Conservation (phyloP, 768 basidiomycete species). For the Strobilomyces echinocephalus region DNA sequence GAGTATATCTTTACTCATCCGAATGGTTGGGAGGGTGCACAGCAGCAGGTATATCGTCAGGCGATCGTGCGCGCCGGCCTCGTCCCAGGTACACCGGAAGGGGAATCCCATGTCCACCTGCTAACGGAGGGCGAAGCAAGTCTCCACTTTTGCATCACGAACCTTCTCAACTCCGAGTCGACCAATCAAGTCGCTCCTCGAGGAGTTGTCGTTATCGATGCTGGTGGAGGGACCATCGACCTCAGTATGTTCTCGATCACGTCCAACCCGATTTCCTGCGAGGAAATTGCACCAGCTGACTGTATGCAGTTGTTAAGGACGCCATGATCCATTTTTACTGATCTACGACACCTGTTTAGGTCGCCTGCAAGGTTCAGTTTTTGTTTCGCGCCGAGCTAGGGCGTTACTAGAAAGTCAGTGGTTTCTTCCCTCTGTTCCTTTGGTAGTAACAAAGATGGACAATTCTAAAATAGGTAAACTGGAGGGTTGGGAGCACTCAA, state of each 20-base stretch:
- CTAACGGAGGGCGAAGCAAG: background rate
- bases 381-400: background rate
- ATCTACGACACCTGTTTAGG: background rate
- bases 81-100: slow-evolving; percentile 9
- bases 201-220: background rate
- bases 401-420: background rate
- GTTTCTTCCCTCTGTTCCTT: background rate
- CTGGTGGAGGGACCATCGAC: background rate
- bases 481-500: background rate
- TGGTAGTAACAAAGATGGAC: background rate
- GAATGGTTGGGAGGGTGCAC: slow-evolving; percentile 7
- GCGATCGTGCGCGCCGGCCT: slow-evolving; percentile 3
- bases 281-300: background rate
- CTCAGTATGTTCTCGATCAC: background rate
- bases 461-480: background rate
- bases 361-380: background rate
- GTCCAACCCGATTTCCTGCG: background rate
- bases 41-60: slow-evolving; percentile 15
- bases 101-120: slow-evolving; percentile 1
- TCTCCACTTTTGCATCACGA: background rate
- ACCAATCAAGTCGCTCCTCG: background rate
- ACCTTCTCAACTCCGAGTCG: background rate
- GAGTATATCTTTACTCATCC: slow-evolving; percentile 22
- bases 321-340: background rate
- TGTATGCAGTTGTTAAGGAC: background rate